Base-by-base conservation (phyloP, 2,329 filamentous ascomycete genomes). In the Plenodomus tracheiphilus region DNA sequence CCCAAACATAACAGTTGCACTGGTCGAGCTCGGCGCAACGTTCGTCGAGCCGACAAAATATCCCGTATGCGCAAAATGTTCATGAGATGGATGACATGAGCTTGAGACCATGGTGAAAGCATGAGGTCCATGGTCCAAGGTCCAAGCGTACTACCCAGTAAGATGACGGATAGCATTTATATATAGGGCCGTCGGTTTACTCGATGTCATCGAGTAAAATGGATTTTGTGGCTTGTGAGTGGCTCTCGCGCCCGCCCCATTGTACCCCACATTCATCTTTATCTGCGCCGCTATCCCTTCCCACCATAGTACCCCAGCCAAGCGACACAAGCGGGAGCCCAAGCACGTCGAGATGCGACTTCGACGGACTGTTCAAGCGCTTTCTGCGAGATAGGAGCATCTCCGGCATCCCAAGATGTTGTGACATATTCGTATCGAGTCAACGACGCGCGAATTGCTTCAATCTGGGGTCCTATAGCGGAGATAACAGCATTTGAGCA, bases 341-440 rank as follows among this genome's bases (percentile, higher is more conserved):
- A 39, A 41, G 46, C 39, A 48, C 17, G 22, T 53, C 50, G 42
- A 53, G 42, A 52, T 57, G 51, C 46, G 41, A 52, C 47, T 40
- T 50, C 48, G 46, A 47, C 30, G 35, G 39, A 44, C 47, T 30
- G 43, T 39, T 41, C 54, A 46, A 43, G 28, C 37, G 9, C 15
- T 18, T 49, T 41, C 46, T 40, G 49, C n/a, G 37, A 58, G 63
- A 66, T 67, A 67, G 51, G 55, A 54, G 47, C 50, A 47, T 49
- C 51, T 53, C 45, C 48, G 46, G 47, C 21, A 34, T 43, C 40
- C 32, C 47, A 32, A 30, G 41, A 11, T 25, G 21, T 28, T 39
- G 49, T 68, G 60, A 68, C 64, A 55, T 58, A 51, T 62, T 67
- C 54, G 51, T 54, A 68, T 68, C 63, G 59, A 67, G 65, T 67